Evolutionary conservation across 2,329 filamentous ascomycete species (phyloP), one percentile per base, ranked within the genome.

Genomic region (Botrytis porri): DNA sequence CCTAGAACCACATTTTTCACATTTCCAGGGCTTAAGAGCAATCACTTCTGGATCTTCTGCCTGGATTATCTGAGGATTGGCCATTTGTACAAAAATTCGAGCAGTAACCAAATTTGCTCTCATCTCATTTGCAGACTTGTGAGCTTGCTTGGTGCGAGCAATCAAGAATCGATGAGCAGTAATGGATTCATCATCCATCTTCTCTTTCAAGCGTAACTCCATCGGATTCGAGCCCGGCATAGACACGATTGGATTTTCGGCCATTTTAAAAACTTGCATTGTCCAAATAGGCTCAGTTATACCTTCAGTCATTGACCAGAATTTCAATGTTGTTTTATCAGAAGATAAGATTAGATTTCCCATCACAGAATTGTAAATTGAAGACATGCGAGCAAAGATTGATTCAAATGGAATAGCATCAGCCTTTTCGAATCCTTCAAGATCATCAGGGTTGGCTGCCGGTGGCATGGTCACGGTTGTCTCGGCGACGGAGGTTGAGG

Each of bases 151-250:
- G 16, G 75, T 75, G 18, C 61, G 41, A 41, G 75, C 71, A 66
- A 80, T 77, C 32, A 70, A 65, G 61, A 81, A 81, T 29, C 74
- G 66, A 75, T 80, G 74, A 32, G 69, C 69, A 22, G 69, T 67
- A n/a, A 75, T 61, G 1, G 48, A 67, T 12, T 66, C 73, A 22
- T 74, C 69, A 29, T 75, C 57, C 25, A 71, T 57, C 43, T 73
- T 74, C 8, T 69, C 65, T 43, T 75, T 77, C 32, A 80, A 70
- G 20, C 74, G 76, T 57, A 81, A 54, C 41, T 80, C 77, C 78
- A 80, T 80, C n/a, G 77, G 78, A 54, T 77, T 77, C 10, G 79
- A 80, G 6, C 79, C 78, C 54, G 71, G 70, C 25, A 75, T 72
- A 7, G 79, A 80, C 4, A 75, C 74, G 7, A 77, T 78, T 22